Conservation (phyloP, 768 basidiomycete genomes). For the Collybiopsis luxurians region DNA sequence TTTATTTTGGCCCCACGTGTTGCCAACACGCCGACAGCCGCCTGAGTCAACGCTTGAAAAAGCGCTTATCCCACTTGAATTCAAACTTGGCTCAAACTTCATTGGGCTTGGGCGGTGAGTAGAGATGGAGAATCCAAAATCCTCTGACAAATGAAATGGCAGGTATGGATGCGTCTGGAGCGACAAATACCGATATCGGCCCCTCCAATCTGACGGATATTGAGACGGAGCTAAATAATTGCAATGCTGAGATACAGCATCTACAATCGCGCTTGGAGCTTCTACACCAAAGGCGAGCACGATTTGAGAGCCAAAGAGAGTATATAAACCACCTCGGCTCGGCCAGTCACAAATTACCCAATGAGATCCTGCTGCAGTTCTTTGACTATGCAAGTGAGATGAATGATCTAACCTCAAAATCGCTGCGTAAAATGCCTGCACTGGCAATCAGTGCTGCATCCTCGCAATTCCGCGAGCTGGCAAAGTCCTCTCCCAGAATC, state of each 20-base stretch:
- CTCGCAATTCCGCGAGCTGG: neutral
- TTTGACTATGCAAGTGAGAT: neutral
- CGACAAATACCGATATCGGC: too few species aligned
- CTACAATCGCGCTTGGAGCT: neutral
- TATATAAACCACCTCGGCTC: neutral
- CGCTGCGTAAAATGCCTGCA: neutral
- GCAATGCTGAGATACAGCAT: neutral
- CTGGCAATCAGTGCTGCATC: neutral
- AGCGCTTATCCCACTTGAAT: too few species aligned
- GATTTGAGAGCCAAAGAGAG: neutral
- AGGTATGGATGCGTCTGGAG: too few species aligned
- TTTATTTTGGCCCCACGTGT: too few species aligned
- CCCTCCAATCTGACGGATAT: too few species aligned
- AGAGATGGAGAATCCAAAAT: too few species aligned
- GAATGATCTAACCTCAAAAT: neutral
- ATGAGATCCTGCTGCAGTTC: neutral
- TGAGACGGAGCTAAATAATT: neutral
- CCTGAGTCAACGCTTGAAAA: too few species aligned
- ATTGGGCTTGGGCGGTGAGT: too few species aligned
- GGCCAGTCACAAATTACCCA: neutral
- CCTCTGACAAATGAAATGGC: too few species aligned
- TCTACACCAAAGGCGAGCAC: neutral
- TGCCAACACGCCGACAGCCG: too few species aligned
- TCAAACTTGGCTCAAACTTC: too few species aligned
- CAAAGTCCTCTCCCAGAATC: neutral